phyloP scores from a whole-genome alignment of 768 basidiomycete species.

The Trametes cingulata region DNA sequence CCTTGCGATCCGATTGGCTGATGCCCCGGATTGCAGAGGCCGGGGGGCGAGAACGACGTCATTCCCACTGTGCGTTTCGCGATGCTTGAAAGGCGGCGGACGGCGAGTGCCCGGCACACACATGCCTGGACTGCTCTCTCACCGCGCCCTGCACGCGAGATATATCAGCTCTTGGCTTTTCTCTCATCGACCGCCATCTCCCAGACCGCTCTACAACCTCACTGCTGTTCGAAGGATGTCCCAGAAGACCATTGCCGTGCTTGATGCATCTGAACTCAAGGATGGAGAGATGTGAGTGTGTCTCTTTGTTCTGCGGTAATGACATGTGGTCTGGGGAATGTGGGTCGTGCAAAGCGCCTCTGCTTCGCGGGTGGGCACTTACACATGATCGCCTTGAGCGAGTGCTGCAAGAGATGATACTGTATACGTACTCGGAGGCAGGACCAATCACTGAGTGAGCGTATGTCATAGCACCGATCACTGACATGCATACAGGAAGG shows the following conservation, averaged over 20 bases:
- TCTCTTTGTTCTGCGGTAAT: background rate
- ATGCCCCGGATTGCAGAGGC: background rate
- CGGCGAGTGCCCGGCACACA: background rate
- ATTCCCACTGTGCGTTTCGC: conserved; percentile 12
- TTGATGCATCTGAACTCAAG: conserved; percentile 46
- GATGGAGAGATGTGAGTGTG: conserved; percentile 55
- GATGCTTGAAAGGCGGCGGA: background rate
- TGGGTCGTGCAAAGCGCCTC: too few species aligned
- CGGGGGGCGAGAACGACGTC: conserved; percentile 11
- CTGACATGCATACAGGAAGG: conserved; percentile 56
- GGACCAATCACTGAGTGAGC: background rate
- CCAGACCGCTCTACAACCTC: background rate
- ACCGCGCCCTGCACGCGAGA: conserved; percentile 1
- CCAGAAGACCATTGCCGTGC: conserved; percentile 48
- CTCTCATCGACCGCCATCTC: conserved; percentile 13
- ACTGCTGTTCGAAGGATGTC: conserved; percentile 32
- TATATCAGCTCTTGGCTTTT: conserved; percentile 3
- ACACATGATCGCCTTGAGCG: too few species aligned
- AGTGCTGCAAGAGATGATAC: background rate
- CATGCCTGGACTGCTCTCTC: conserved; percentile 17
- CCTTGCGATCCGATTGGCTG: background rate
- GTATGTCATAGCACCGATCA: background rate
- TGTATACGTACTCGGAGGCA: too few species aligned
- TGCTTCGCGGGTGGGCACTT: too few species aligned
- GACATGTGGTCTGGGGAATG: background rate